phyloP scores from a whole-genome alignment of 2,329 filamentous ascomycete genomes.

The Biscogniauxia sp. region DNA sequence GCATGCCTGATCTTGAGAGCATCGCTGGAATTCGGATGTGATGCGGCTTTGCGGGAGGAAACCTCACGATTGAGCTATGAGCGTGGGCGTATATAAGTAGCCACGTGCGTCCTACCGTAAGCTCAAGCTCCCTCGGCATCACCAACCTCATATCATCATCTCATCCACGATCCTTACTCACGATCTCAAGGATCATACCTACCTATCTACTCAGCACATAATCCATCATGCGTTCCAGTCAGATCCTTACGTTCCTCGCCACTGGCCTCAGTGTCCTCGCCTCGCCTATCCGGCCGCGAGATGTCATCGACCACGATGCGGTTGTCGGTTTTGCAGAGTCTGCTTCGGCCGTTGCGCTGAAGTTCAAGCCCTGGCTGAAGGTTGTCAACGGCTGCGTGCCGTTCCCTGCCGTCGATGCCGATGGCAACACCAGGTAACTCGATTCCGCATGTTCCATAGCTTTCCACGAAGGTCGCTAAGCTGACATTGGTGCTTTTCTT shows the following conservation, averaged over 20 bases:
- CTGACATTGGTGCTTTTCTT: background rate
- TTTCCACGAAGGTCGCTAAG: background rate
- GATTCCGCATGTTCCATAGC: background rate
- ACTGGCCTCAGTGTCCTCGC: slow-evolving; percentile 12
- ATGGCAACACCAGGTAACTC: slow-evolving; percentile 36
- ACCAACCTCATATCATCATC: too few species aligned
- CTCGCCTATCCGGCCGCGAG: slow-evolving; percentile 20
- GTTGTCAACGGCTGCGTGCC: slow-evolving; percentile 57
- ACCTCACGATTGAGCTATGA: background rate
- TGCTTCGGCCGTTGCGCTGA: slow-evolving; percentile 44
- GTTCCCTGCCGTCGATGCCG: slow-evolving; percentile 54
- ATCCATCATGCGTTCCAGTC: slow-evolving; percentile 16
- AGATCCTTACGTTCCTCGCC: slow-evolving; percentile 9
- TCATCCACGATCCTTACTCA: background rate
- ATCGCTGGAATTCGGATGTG: background rate
- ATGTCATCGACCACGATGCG: slow-evolving; percentile 28
- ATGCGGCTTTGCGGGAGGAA: background rate
- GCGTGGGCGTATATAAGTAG: background rate
- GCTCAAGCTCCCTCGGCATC: background rate
- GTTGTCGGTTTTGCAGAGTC: slow-evolving; percentile 54
- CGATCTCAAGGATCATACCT: background rate
- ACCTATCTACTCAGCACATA: background rate
- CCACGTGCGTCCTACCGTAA: background rate
- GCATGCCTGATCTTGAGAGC: too few species aligned
- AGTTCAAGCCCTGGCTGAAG: slow-evolving; percentile 52